Percentiles rank a stretch among this genome's conserved stretches.
Conservation (phyloP, 2,329 filamentous ascomycete genomes). For the Rhytidhysteron rufulum region DNA sequence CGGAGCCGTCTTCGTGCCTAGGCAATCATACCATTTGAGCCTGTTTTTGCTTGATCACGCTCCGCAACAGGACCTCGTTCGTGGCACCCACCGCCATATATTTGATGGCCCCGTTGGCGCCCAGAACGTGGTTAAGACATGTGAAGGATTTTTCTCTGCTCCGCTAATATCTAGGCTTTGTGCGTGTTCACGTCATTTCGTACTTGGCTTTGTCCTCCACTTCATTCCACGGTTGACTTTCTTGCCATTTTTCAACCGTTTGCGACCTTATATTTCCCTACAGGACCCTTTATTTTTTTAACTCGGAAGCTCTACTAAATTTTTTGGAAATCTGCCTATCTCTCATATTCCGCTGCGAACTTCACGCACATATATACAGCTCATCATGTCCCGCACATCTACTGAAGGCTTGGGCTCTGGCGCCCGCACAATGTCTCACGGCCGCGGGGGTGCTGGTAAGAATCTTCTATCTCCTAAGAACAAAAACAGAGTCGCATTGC, state of each 20-base stretch:
- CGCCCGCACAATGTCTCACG: slow-evolving; percentile 54
- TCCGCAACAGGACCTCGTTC: too few species aligned
- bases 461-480: neutral
- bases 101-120: too few species aligned
- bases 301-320: neutral
- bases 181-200: slow-evolving; percentile 12
- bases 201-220: neutral
- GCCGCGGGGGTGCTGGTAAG: slow-evolving; percentile 70
- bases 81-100: too few species aligned
- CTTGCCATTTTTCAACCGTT: too few species aligned
- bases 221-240: neutral
- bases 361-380: neutral
- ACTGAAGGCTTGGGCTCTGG: slow-evolving; percentile 11
- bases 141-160: too few species aligned
- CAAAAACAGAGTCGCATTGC: slow-evolving; percentile 36
- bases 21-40: too few species aligned
- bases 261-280: neutral
- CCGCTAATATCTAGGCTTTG: slow-evolving; percentile 5
- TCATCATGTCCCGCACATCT: slow-evolving; percentile 16
- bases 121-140: too few species aligned
- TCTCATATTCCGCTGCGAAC: neutral
- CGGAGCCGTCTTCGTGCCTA: too few species aligned
- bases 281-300: neutral
- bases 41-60: too few species aligned
- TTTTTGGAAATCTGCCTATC: too few species aligned